Evolutionary conservation across 345 rosid species (phyloP).

Genomic region (Pistacia atlantica): DNA sequence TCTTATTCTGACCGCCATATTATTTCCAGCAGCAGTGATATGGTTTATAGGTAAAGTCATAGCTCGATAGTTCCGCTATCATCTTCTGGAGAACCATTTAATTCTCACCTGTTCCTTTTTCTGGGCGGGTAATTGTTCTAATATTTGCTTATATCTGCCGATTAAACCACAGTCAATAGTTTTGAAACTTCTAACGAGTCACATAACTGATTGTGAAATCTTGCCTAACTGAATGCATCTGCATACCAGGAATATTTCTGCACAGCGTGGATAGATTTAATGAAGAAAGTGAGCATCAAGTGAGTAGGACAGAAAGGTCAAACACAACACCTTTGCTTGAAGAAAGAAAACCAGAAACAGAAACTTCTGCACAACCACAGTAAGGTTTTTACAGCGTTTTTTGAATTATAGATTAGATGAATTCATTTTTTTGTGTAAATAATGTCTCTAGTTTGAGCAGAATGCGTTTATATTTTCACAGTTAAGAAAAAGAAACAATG

Average conservation of each 20-base stretch:
- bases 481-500: neutral
- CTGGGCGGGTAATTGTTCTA: neutral
- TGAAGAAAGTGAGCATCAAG: conserved; percentile 54
- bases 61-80: neutral
- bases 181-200: neutral
- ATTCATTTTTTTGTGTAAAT: neutral
- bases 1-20: conserved; percentile 70
- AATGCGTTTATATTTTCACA: neutral
- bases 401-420: neutral
- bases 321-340: conserved; percentile 58
- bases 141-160: neutral
- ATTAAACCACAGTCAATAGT: neutral
- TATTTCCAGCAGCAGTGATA: conserved; percentile 83
- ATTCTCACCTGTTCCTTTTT: neutral
- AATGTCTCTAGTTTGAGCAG: neutral
- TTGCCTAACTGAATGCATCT: conserved; percentile 1
- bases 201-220: neutral
- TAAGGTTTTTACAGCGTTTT: neutral
- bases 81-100: neutral
- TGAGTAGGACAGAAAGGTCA: conserved; percentile 31
- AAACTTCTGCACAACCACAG: conserved; percentile 26
- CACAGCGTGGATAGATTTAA: conserved; percentile 65
- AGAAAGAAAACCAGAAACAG: conserved; percentile 28
- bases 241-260: conserved; percentile 65
- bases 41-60: conserved; percentile 70